Conservation (phyloP, 305 asterid species). For the Solanum hybrid region DNA sequence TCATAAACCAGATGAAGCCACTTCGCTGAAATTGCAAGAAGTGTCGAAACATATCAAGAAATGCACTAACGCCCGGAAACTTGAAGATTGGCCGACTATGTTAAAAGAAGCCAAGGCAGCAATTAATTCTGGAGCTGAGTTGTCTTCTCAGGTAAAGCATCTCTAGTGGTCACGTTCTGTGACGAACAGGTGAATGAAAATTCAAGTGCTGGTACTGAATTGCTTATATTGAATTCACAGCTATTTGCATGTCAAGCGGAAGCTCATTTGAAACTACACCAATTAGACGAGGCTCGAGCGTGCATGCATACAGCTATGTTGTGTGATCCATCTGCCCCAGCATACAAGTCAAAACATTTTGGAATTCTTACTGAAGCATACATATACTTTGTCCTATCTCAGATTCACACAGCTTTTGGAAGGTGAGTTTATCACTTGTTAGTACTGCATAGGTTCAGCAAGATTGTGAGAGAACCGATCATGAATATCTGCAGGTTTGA, state of each 20-base stretch:
- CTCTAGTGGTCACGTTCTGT: not conserved
- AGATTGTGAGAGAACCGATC: not conserved
- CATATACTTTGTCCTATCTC: constrained; percentile 41
- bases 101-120: constrained; percentile 71
- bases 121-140: constrained; percentile 62
- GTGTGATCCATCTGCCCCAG: constrained; percentile 17
- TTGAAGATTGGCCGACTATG: constrained; percentile 56
- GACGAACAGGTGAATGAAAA: not conserved
- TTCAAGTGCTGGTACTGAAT: constrained; percentile 9
- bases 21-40: constrained; percentile 22
- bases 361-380: constrained; percentile 71
- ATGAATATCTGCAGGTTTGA: constrained; percentile 51
- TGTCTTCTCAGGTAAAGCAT: constrained; percentile 66
- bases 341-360: constrained; percentile 32
- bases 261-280: constrained; percentile 57
- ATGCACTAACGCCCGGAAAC: constrained; percentile 51
- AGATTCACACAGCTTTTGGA: constrained; percentile 59
- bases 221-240: constrained; percentile 7
- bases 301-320: constrained; percentile 31
- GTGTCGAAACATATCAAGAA: constrained; percentile 53
- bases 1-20: no score
- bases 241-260: no score
- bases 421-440: constrained; percentile 33
- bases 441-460: not conserved
- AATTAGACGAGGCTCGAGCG: constrained; percentile 42